A percentile compares a stretch with the other conserved stretches of the same genome.
Evolutionary conservation across 2,329 filamentous ascomycete genomes (phyloP).

Genomic region (Calcarisporium arbuscula): DNA sequence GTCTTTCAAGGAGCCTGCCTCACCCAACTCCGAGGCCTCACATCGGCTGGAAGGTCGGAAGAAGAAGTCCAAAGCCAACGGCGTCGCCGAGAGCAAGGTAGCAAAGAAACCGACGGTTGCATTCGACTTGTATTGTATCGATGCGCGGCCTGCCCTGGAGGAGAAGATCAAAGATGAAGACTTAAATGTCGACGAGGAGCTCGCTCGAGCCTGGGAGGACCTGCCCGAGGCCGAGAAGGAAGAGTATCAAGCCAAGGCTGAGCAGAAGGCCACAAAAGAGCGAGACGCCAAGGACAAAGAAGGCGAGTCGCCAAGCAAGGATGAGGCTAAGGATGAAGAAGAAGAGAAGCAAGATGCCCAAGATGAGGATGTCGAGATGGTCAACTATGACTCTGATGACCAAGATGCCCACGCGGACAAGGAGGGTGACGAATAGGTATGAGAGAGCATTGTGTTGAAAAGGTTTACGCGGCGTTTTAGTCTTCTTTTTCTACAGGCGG

Average conservation of each 20-base stretch:
- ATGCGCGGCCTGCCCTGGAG: constrained; percentile 38
- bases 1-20: constrained; percentile 40
- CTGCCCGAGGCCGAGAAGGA: constrained; percentile 43
- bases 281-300: constrained; percentile 16
- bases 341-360: constrained; percentile 26
- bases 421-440: constrained; percentile 27
- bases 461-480: too few species aligned
- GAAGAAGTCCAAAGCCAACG: constrained; percentile 31
- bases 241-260: constrained; percentile 35
- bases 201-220: constrained; percentile 49
- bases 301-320: constrained; percentile 14
- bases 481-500: too few species aligned
- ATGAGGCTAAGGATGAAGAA: constrained; percentile 16
- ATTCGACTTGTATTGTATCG: constrained; percentile 50
- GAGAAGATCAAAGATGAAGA: constrained; percentile 36
- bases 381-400: constrained; percentile 38
- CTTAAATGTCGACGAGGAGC: constrained; percentile 45
- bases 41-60: constrained; percentile 22
- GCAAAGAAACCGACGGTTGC: constrained; percentile 39
- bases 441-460: too few species aligned
- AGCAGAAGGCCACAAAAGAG: constrained; percentile 16
- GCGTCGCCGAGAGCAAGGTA: constrained; percentile 30
- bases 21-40: constrained; percentile 43
- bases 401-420: constrained; percentile 29
- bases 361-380: constrained; percentile 46